Base-by-base conservation (phyloP, 2,329 filamentous ascomycete species). In the Pyrenophora graminea region DNA sequence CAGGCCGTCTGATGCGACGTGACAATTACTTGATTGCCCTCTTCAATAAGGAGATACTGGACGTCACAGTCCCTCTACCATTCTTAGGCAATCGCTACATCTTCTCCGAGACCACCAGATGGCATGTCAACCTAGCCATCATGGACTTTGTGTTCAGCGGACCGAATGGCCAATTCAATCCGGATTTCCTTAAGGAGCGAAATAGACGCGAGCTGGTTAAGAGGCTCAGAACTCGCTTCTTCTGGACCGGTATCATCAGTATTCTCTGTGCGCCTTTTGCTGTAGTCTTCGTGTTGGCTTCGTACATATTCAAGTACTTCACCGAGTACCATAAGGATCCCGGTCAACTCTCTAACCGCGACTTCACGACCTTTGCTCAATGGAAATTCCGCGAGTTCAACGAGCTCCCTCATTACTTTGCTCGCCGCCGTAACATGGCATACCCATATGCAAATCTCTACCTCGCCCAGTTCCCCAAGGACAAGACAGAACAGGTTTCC, bases 361-460 rank as follows among this genome's bases (percentile, higher is more conserved):
- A 91, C 59, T 99, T 97, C 69, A 97, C 93, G 0, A 90, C 91
- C 1, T 83, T 96, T 43, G 94, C 94, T 0, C 89, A 96, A 70
- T 99, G 94, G 94, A 97, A 97, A 66, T 97, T 99, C 58, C 87
- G 94, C 40, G 93, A 97, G 71, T 99, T 97, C 80, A 99, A 99
- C 66, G 94, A 99, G 72, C 81, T 99, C 1, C 88, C 88, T 49
- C 94, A 99, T 72, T 81, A 97, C 2, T 99, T 97, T 65, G 84
- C 91, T 53, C 89, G 93, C 58, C 86, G 94, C 17, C 80, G 93
- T 36, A 92, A 96, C 59, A 95, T 97, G 88, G 96, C 94, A 0
- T 91, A 94, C 67, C 92, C 93, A 0, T 97, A 91, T 69, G 93
- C 94, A 2, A 91, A 88, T 30, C 85, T 91, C 40, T 99, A 99